These are phyloP conservation scores for Diaporthe sp. DNA, from an alignment of 2,329 filamentous ascomycete genomes.

Conservation along the genomic window DNA sequence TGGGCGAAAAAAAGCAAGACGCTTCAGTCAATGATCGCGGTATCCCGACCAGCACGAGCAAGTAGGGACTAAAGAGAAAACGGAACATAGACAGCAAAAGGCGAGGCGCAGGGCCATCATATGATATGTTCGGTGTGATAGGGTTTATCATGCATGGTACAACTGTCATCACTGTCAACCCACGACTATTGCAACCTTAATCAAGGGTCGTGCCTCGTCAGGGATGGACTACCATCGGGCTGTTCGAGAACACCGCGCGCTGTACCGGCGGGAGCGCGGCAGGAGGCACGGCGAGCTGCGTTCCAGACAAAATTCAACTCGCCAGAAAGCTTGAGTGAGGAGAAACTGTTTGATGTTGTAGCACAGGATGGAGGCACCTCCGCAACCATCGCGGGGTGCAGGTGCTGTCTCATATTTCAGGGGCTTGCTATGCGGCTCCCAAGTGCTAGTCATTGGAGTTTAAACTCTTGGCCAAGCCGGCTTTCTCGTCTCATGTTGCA, in stretches of 20 bases:
- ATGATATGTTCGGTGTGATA: not conserved
- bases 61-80: too few species aligned
- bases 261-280: not conserved
- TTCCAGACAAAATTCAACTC: not conserved
- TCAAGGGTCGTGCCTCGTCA: not conserved
- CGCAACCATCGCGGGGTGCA: conserved; percentile 5
- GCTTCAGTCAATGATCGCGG: not conserved
- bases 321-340: not conserved
- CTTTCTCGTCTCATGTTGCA: conserved; percentile 26
- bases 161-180: conserved; percentile 1
- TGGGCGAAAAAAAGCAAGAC: conserved; percentile 21
- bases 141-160: not conserved
- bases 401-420: conserved; percentile 25
- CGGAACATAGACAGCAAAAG: too few species aligned
- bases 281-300: not conserved
- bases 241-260: not conserved
- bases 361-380: conserved; percentile 13
- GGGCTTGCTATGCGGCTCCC: conserved; percentile 18
- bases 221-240: not conserved
- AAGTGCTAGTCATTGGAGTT: not conserved
- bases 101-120: not conserved
- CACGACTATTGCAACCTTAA: not conserved
- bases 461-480: conserved; percentile 25
- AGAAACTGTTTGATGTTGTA: not conserved
- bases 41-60: not conserved